These are phyloP conservation scores for Miscanthus lutarioriparius DNA, from an alignment of 176 grass and related monocot genomes.

Conservation along the genomic window DNA sequence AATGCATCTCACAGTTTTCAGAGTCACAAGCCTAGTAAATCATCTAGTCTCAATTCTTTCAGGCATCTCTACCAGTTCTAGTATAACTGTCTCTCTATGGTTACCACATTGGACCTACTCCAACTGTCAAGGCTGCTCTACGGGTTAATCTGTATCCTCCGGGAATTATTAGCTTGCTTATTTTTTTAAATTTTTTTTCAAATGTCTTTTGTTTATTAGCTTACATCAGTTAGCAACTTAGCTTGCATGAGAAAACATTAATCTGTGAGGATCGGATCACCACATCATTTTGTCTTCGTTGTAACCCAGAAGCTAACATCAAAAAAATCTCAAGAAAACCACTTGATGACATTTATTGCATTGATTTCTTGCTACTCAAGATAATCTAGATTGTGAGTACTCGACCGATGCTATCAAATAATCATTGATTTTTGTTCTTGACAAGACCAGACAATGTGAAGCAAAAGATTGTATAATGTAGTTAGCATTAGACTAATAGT, in stretches of 20 bases:
- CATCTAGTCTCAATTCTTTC: not conserved
- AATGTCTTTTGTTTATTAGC: not conserved
- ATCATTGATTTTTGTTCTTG: not conserved
- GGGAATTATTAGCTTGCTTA: not conserved
- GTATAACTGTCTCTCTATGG: not conserved
- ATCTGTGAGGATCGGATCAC: not conserved
- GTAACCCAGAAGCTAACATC: not conserved
- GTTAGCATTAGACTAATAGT: too few species aligned
- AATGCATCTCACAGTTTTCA: not conserved
- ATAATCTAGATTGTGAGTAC: not conserved
- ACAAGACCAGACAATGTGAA: too few species aligned
- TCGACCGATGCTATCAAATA: not conserved
- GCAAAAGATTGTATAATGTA: too few species aligned
- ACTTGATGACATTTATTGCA: not conserved
- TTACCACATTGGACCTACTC: not conserved
- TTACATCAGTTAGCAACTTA: not conserved
- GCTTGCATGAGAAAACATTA: not conserved
- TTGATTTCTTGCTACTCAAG: not conserved
- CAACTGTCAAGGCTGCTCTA: not conserved
- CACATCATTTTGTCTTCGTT: not conserved
- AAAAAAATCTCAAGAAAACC: not conserved
- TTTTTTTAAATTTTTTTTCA: not conserved
- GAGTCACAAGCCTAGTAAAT: not conserved
- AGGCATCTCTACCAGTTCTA: not conserved
- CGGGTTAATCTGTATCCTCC: not conserved